Evolutionary conservation across 441 rosid species (phyloP).

Genomic region (Isatis lusitanica): DNA sequence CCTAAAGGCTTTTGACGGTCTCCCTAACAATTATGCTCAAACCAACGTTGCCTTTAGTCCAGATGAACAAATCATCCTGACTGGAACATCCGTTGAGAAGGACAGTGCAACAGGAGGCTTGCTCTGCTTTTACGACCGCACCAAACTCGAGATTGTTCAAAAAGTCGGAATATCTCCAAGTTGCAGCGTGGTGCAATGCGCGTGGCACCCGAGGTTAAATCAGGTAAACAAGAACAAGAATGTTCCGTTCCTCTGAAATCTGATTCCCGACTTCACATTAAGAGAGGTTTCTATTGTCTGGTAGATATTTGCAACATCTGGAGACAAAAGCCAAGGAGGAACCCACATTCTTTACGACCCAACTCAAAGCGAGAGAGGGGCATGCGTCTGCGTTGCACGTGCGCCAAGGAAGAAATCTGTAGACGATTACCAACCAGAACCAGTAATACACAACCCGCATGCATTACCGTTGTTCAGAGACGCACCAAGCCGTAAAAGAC

Average conservation of each 20-base stretch:
- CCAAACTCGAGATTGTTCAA: constrained; percentile 87
- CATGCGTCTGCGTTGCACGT: constrained; percentile 93
- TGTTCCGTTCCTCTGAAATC: neutral
- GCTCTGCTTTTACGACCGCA: constrained; percentile 81
- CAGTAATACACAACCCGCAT: constrained; percentile 94
- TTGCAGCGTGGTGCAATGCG: constrained; percentile 86
- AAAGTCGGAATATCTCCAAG: constrained; percentile 85
- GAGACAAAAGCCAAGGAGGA: constrained; percentile 91
- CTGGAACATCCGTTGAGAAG: constrained; percentile 94
- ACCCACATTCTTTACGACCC: constrained; percentile 88
- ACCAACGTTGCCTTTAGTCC: constrained; percentile 94
- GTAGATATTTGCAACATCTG: constrained; percentile 71
- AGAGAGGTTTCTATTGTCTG: neutral
- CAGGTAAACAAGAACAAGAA: constrained; percentile 54
- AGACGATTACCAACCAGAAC: constrained; percentile 86
- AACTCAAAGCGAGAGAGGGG: constrained; percentile 84
- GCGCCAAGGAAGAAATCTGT: constrained; percentile 94
- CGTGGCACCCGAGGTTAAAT: constrained; percentile 93
- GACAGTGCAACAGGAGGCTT: constrained; percentile 81
- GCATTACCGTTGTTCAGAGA: constrained; percentile 95
- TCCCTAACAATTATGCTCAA: constrained; percentile 86
- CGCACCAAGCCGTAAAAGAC: constrained; percentile 94
- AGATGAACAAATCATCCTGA: constrained; percentile 78
- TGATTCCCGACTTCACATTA: neutral
- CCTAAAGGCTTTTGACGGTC: constrained; percentile 78